Evolutionary conservation across 345 rosid genomes (phyloP).

Genomic region (Linum tenue): DNA sequence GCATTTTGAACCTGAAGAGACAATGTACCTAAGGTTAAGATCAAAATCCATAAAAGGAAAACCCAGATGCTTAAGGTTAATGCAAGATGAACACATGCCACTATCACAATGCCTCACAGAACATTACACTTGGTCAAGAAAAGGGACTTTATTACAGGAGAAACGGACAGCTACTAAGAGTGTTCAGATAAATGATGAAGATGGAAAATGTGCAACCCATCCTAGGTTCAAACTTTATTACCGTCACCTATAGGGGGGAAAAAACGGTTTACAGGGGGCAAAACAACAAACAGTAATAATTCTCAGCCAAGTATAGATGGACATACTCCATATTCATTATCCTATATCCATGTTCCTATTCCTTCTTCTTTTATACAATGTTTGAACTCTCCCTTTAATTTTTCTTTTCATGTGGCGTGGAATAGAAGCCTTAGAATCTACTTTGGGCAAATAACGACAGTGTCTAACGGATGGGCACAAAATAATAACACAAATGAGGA

Average conservation of each 20-base stretch:
- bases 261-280: neutral
- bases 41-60: neutral
- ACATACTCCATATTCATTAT: neutral
- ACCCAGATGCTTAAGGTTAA: neutral
- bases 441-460: too few species aligned
- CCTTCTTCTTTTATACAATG: neutral
- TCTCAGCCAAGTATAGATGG: neutral
- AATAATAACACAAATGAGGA: neutral
- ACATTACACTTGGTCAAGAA: too few species aligned
- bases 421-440: too few species aligned
- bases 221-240: neutral
- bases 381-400: neutral
- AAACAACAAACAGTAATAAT: neutral
- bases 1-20: conserved; percentile 93
- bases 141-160: neutral
- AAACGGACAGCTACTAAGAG: neutral
- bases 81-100: neutral
- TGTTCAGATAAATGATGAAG: neutral
- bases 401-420: too few species aligned
- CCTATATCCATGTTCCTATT: too few species aligned
- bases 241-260: neutral
- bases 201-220: neutral
- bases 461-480: neutral
- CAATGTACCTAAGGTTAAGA: neutral
- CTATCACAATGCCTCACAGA: too few species aligned